phyloP scores from a whole-genome alignment of 2,329 filamentous ascomycete species.

The Elsinoe arachidis region DNA sequence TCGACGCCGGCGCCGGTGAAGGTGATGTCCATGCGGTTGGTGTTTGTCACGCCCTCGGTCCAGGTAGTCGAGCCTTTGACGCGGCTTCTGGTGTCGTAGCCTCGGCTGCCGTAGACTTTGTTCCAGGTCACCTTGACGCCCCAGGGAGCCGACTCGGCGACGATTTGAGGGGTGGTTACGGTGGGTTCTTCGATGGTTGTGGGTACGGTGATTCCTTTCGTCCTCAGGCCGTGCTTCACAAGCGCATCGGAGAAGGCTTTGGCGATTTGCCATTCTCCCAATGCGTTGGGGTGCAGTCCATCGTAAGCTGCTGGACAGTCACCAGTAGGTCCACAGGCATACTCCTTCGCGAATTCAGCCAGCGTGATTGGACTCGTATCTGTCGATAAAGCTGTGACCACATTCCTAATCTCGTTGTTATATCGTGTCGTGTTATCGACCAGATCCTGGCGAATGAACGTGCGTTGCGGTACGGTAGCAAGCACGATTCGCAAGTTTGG shows the following conservation, averaged over 20 bases:
- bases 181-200: background rate
- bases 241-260: slow-evolving; percentile 32
- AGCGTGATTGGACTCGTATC: slow-evolving; percentile 25
- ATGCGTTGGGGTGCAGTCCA: slow-evolving; percentile 36
- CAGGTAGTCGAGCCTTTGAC: slow-evolving; percentile 10
- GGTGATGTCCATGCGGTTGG: slow-evolving; percentile 15
- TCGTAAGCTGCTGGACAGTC: slow-evolving; percentile 29
- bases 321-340: slow-evolving; percentile 23
- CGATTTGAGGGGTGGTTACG: background rate
- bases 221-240: slow-evolving; percentile 10
- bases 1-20: slow-evolving; percentile 14
- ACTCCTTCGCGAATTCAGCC: slow-evolving; percentile 28
- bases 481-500: slow-evolving; percentile 18
- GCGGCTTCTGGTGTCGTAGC: slow-evolving; percentile 16
- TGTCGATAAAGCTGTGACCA: slow-evolving; percentile 22
- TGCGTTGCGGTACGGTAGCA: slow-evolving; percentile 20
- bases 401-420: slow-evolving; percentile 18
- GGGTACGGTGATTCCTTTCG: background rate
- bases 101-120: slow-evolving; percentile 17
- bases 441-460: slow-evolving; percentile 18
- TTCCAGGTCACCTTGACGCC: slow-evolving; percentile 17
- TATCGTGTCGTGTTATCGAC: slow-evolving; percentile 18
- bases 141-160: slow-evolving; percentile 12
- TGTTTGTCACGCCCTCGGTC: slow-evolving; percentile 7
- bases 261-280: slow-evolving; percentile 37